Base-by-base conservation (phyloP, 2,329 filamentous ascomycete genomes). In the Aspergillus alliaceus region DNA sequence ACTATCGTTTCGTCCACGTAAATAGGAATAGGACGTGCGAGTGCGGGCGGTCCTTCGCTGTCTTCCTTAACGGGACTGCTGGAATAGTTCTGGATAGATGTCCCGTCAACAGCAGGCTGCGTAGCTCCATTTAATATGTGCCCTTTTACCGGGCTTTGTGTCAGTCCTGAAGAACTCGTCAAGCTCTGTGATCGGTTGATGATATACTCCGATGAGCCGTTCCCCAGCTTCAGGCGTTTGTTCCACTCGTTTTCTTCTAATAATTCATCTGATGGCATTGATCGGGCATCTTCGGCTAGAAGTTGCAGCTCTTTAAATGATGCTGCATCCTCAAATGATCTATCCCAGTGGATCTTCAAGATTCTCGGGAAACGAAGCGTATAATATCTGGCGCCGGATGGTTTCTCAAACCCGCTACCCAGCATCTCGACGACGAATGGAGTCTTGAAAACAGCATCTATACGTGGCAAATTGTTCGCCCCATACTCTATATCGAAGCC, bases 381-480 rank as follows among this genome's bases (percentile, higher is more conserved):
- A 78, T 86, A 91, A 66, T 90, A 92, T 1, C 81, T 80, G 14
- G 85, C 86, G 66, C 89, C 87, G 4, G 85, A 82, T 2, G 84
- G 81, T 66, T 88, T 90, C 58, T 91, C 89, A 64, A 92, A 96
- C 0, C 88, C 87, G 60, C 90, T 90, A 53, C 91, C 93, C 24
- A 90, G 81, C 58, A 96, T 78, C 64, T 96, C 93, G 55, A 92
- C 90, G 0, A 96, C 85, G 20, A 91, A 83, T 0, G 91, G 91
- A 0, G 80, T 78, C 6, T 80, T 82, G 70, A 96, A 96, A 1
- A 87, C 73, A 4, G 72, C 66, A 27, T 73, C 71, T 56, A 77
- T 73, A 22, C 59, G 55, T 1, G 74, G 67, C 6, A 77, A 61
- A 32, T 59, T 59, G 15, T 51, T 77, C 11, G 75, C 72, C 11